Percentiles rank a stretch among this genome's conserved stretches.
Conservation (phyloP, 2,329 filamentous ascomycete species). For the Diplodia seriata region DNA sequence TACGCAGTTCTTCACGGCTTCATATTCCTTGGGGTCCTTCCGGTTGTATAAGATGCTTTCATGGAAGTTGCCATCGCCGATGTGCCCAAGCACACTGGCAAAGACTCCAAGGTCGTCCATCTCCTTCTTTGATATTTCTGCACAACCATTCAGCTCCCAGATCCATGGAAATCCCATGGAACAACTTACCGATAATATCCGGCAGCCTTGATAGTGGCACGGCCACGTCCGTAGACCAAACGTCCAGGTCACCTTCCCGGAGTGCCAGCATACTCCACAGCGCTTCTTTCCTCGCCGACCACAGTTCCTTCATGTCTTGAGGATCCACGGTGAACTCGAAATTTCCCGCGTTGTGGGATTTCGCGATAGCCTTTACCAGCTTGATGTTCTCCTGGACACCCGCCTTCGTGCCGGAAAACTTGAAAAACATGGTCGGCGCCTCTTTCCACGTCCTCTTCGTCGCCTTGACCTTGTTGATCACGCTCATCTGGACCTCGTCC, state of each 20-base stretch:
- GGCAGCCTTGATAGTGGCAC: constrained; percentile 67
- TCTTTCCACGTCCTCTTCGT: constrained; percentile 78
- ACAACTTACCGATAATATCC: constrained; percentile 63
- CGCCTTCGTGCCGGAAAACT: constrained; percentile 78
- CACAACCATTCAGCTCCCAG: constrained; percentile 26
- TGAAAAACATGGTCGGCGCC: constrained; percentile 80
- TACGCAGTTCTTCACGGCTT: constrained; percentile 80
- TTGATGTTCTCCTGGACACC: constrained; percentile 75
- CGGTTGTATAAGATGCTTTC: constrained; percentile 88
- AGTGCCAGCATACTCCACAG: constrained; percentile 68
- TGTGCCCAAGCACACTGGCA: constrained; percentile 85
- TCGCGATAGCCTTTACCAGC: constrained; percentile 72
- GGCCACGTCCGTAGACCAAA: constrained; percentile 68
- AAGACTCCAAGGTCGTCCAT: constrained; percentile 86
- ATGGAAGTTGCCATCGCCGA: constrained; percentile 95
- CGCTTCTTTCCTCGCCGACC: constrained; percentile 67
- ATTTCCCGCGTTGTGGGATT: constrained; percentile 61
- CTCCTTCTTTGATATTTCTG: constrained; percentile 86
- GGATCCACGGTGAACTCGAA: constrained; percentile 64
- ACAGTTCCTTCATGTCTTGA: constrained; percentile 62
- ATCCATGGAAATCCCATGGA: not conserved
- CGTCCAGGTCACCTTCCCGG: constrained; percentile 61
- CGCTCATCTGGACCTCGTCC: constrained; percentile 86
- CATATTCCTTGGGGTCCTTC: constrained; percentile 70
- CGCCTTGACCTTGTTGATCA: constrained; percentile 76